Evolutionary conservation across 2,329 filamentous ascomycete genomes (phyloP).

Genomic region (Fusarium sp.): DNA sequence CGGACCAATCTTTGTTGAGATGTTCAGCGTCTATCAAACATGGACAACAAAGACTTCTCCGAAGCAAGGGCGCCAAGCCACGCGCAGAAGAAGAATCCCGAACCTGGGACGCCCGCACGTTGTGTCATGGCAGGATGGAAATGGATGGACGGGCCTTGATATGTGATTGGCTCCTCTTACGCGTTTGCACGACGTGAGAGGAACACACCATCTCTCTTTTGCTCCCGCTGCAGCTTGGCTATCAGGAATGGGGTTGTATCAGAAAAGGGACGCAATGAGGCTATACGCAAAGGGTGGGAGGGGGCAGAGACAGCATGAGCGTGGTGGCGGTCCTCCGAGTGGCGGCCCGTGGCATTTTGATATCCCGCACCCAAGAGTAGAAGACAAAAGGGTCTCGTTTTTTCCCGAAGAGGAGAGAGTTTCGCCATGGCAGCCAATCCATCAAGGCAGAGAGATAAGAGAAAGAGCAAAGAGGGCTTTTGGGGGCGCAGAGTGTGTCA

Average conservation of each 20-base stretch:
- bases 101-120: constrained; percentile 34
- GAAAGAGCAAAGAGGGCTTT: constrained; percentile 14
- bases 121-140: constrained; percentile 35
- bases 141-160: constrained; percentile 7
- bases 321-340: constrained; percentile 16
- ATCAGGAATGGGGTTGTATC: constrained; percentile 11
- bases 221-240: not conserved
- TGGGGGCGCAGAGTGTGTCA: not conserved
- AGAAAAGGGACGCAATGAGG: constrained; percentile 19
- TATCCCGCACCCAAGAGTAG: constrained; percentile 1
- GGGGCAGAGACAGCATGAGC: not conserved
- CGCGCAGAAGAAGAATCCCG: constrained; percentile 10
- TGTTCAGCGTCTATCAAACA: constrained; percentile 25
- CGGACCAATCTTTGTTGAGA: constrained; percentile 26
- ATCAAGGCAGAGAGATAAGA: not conserved
- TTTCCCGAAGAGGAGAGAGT: not conserved
- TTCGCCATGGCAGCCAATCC: not conserved
- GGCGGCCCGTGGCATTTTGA: not conserved
- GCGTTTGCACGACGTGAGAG: constrained; percentile 18
- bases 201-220: not conserved
- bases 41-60: constrained; percentile 7
- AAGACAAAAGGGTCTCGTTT: constrained; percentile 16
- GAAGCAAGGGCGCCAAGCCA: constrained; percentile 30
- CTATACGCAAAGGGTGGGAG: constrained; percentile 31
- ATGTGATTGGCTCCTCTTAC: constrained; percentile 23